phyloP scores from a whole-genome alignment of 1,284 basidiomycete genomes.

The Heterobasidion occidentale region DNA sequence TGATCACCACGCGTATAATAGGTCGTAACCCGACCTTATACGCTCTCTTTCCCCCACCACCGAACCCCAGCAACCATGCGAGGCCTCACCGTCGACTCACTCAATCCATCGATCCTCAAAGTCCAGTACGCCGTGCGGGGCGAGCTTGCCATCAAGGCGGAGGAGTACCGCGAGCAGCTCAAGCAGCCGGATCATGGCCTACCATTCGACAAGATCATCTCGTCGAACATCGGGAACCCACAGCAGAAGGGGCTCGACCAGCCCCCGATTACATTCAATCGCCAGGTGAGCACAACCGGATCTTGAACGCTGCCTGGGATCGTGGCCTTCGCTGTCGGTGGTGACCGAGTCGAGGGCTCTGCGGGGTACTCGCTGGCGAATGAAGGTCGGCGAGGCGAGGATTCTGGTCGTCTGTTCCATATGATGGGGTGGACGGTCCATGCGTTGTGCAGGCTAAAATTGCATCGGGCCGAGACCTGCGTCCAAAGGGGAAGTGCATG shows the following conservation, averaged over 20 bases:
- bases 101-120: slow-evolving; percentile 82
- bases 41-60: background rate
- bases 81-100: slow-evolving; percentile 48
- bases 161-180: slow-evolving; percentile 71
- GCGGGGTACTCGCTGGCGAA: too few species aligned
- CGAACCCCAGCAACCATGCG: slow-evolving; percentile 32
- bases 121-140: slow-evolving; percentile 98
- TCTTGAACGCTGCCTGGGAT: background rate
- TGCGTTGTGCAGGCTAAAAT: too few species aligned
- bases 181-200: slow-evolving; percentile 50
- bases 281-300: slow-evolving; percentile 58
- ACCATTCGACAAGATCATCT: slow-evolving; percentile 87
- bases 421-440: too few species aligned
- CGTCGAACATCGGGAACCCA: slow-evolving; percentile 97
- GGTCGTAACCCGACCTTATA: background rate
- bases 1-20: background rate
- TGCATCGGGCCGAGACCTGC: too few species aligned
- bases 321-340: too few species aligned
- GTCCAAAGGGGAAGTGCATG: too few species aligned
- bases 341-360: too few species aligned
- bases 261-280: slow-evolving; percentile 85
- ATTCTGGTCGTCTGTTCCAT: too few species aligned
- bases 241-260: slow-evolving; percentile 95
- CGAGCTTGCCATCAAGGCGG: slow-evolving; percentile 92
- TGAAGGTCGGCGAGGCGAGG: too few species aligned